These are phyloP conservation scores for Umbelopsis vinacea DNA, from an alignment of 192 early-diverging fungal species.

Conservation along the genomic window DNA sequence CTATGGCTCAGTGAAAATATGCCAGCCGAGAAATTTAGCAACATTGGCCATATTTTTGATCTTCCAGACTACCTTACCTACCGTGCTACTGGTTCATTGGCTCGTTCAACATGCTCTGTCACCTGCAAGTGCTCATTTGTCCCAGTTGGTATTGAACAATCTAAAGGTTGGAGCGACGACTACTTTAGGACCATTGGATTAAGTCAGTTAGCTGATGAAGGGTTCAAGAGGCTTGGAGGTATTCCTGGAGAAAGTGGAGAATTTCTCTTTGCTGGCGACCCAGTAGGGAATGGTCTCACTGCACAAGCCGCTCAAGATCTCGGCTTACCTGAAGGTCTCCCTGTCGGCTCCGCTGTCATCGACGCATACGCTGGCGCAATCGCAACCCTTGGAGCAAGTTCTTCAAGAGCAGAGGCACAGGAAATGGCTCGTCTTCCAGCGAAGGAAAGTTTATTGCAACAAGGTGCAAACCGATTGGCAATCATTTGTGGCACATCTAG, in stretches of 20 bases:
- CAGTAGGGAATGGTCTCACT: slow-evolving; percentile 56
- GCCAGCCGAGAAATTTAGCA: slow-evolving; percentile 48
- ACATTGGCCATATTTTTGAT: slow-evolving; percentile 64
- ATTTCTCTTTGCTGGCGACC: slow-evolving; percentile 54
- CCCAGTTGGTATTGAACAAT: slow-evolving; percentile 30
- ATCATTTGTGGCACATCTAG: slow-evolving; percentile 77
- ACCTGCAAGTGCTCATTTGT: slow-evolving; percentile 72
- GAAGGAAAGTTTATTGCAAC: slow-evolving; percentile 21
- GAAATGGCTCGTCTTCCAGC: neutral
- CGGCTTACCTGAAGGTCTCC: slow-evolving; percentile 53
- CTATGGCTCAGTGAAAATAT: slow-evolving; percentile 69
- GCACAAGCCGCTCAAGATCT: slow-evolving; percentile 56
- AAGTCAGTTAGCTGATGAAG: slow-evolving; percentile 50
- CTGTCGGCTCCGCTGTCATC: slow-evolving; percentile 69
- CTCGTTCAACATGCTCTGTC: slow-evolving; percentile 65
- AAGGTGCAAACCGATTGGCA: slow-evolving; percentile 45
- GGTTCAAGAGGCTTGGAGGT: slow-evolving; percentile 51
- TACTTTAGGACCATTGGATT: slow-evolving; percentile 63
- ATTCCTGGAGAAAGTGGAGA: slow-evolving; percentile 33
- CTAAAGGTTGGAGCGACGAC: slow-evolving; percentile 58
- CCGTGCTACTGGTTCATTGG: slow-evolving; percentile 58
- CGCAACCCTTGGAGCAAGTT: slow-evolving; percentile 51
- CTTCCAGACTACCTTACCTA: slow-evolving; percentile 76
- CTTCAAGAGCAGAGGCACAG: slow-evolving; percentile 30
- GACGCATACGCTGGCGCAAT: slow-evolving; percentile 79